phyloP scores from a whole-genome alignment of 225 moss, liverwort and hornwort species.

The Physcomitrellopsis africana region DNA sequence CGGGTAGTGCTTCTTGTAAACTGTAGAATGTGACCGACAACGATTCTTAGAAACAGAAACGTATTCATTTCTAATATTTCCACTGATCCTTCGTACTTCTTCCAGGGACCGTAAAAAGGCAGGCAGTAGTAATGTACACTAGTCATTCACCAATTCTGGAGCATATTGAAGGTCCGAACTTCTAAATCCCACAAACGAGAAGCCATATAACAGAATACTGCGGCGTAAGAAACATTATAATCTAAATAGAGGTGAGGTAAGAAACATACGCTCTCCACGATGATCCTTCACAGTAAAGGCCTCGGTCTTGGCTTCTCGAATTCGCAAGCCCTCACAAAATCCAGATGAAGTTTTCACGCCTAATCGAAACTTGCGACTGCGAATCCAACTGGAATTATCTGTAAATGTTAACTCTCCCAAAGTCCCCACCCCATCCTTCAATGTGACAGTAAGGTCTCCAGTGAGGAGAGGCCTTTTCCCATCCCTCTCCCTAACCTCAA shows the following conservation, averaged over 20 bases:
- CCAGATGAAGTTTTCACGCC: slow-evolving; percentile 27
- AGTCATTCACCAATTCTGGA: too few species aligned
- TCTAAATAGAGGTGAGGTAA: too few species aligned
- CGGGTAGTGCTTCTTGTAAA: slow-evolving; percentile 25
- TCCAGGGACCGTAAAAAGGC: too few species aligned
- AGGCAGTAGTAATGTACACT: too few species aligned
- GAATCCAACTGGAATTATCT: slow-evolving; percentile 1
- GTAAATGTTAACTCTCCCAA: slow-evolving; percentile 32
- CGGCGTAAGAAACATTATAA: too few species aligned
- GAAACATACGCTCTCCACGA: slow-evolving; percentile 30
- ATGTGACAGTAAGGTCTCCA: slow-evolving; percentile 27
- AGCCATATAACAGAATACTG: too few species aligned
- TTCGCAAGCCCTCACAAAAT: slow-evolving; percentile 25
- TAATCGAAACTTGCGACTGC: neutral
- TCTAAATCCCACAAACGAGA: too few species aligned
- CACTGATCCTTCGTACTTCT: too few species aligned
- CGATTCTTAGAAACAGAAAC: too few species aligned
- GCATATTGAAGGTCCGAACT: neutral
- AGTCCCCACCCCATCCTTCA: slow-evolving; percentile 30
- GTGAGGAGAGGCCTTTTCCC: slow-evolving; percentile 31
- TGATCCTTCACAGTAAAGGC: slow-evolving; percentile 36
- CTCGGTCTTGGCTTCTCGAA: slow-evolving; percentile 7
- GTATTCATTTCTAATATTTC: too few species aligned
- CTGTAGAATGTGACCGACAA: neutral
- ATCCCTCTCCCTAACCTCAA: slow-evolving; percentile 27